Evolutionary conservation across 176 grass and related monocot species (phyloP), one percentile per base, ranked within the genome.

Genomic region (Triticum dicoccoides): DNA sequence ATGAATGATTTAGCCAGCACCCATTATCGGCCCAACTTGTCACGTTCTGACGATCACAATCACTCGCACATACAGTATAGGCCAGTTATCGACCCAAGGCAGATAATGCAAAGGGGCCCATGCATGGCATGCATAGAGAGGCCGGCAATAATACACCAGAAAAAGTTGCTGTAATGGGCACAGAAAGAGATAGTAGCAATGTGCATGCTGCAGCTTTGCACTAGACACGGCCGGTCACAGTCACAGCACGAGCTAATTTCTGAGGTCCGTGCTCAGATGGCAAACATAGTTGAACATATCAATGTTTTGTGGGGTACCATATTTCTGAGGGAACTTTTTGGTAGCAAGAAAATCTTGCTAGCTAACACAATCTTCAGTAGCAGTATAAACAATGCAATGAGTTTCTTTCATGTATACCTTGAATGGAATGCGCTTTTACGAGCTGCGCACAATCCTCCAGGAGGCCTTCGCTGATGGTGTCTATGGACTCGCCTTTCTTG

Each of bases 361-460:
- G 6, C 5, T 58, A 52, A 52, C 49, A 52, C 49, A 52, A 17
- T 52, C 5, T 6, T 52, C 49, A 17, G 14, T 52, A 51, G 49
- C 17, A 17, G 44, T 12, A 45, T 45, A 12, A 45, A 12, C 44
- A 45, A 12, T 45, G 44, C 29, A 30, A 30, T 30, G 29, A 45
- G 44, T 45, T 51, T 51, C 49, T 17, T 5, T 1, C 49, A 15
- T 51, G 49, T 6, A 56, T 91, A 90, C 97, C 94, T 89, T 99
- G 97, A 84, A 94, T 99, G 80, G 97, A 99, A 65, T 99, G 91
- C 13, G 97, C 97, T 79, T 96, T 99, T 41, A 99, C 97, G 24
- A 99, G 94, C 72, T 99, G 97, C 3, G 79, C 94, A 56, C 97
- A 99, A 59, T 99, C 97, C 87, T 99, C 97, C 34, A 99, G 56